Evolutionary conservation across 495 filamentous ascomycete species (phyloP).

Genomic region (Sphaerosporella brunnea): DNA sequence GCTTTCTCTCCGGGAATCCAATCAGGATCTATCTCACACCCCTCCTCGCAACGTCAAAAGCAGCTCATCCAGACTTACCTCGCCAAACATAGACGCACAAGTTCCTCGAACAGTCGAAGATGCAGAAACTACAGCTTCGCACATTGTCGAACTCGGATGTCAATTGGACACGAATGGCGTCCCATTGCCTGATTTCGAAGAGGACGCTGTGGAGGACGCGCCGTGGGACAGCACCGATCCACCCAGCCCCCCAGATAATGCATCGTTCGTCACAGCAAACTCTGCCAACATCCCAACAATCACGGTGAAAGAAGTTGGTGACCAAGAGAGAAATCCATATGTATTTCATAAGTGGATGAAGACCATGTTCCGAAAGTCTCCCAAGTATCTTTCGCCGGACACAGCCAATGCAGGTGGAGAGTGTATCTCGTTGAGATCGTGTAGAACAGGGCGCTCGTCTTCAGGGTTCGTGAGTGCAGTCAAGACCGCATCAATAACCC

Average conservation of each 20-base stretch:
- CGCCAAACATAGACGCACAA: not conserved
- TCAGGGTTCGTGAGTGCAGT: slow-evolving; percentile 59
- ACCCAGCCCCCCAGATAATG: not conserved
- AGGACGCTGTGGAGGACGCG: not conserved
- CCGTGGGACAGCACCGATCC: not conserved
- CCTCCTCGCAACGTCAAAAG: not conserved
- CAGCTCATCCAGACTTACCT: not conserved
- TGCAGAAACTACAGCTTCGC: not conserved
- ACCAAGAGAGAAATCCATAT: slow-evolving; percentile 8
- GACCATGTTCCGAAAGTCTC: slow-evolving; percentile 33
- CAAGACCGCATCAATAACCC: slow-evolving; percentile 57
- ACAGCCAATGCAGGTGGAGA: slow-evolving; percentile 29
- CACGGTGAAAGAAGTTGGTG: slow-evolving; percentile 17
- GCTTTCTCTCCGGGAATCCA: not conserved
- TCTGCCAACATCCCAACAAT: slow-evolving; percentile 2
- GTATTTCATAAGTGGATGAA: slow-evolving; percentile 41
- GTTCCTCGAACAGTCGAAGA: not conserved
- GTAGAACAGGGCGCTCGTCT: slow-evolving; percentile 38
- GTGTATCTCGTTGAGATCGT: slow-evolving; percentile 18
- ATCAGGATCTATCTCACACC: not conserved
- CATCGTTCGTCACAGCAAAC: slow-evolving; percentile 5
- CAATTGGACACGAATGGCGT: not conserved
- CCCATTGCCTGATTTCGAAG: not conserved
- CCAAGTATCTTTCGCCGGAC: slow-evolving; percentile 27
- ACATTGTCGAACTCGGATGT: not conserved